phyloP scores from a whole-genome alignment of 1,284 basidiomycete species.

The Spongispora temasekensis region DNA sequence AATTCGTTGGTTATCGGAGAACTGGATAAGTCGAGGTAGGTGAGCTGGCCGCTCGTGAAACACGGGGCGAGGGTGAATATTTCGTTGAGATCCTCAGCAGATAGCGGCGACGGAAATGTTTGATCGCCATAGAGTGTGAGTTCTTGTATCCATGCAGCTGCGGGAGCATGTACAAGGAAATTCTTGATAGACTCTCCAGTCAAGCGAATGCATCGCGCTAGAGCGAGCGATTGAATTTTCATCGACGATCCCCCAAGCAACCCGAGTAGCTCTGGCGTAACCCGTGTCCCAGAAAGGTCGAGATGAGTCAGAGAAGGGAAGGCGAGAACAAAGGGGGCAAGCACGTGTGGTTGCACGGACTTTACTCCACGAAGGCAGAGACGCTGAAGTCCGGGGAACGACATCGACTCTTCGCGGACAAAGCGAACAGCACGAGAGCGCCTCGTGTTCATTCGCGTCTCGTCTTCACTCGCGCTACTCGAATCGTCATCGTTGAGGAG shows the following conservation, averaged over 20 bases:
- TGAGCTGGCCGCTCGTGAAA: slow-evolving; percentile 74
- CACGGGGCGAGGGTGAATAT: slow-evolving; percentile 81
- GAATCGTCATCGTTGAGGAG: slow-evolving; percentile 47
- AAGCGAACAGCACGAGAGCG: slow-evolving; percentile 36
- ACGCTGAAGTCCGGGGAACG: slow-evolving; percentile 79
- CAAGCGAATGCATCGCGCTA: slow-evolving; percentile 87
- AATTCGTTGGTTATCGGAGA: slow-evolving; percentile 69
- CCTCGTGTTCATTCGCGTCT: slow-evolving; percentile 29
- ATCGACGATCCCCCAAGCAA: slow-evolving; percentile 68
- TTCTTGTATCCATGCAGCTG: slow-evolving; percentile 69
- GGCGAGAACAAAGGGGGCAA: slow-evolving; percentile 81
- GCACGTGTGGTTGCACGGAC: slow-evolving; percentile 69
- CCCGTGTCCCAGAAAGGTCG: slow-evolving; percentile 85
- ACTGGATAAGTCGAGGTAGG: slow-evolving; percentile 91
- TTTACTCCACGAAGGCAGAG: slow-evolving; percentile 86
- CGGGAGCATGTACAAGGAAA: slow-evolving; percentile 73
- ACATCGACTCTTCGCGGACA: slow-evolving; percentile 50
- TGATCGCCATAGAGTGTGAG: slow-evolving; percentile 89
- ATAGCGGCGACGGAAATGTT: slow-evolving; percentile 83
- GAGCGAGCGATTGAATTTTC: slow-evolving; percentile 76
- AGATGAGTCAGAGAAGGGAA: slow-evolving; percentile 90
- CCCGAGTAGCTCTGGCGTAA: slow-evolving; percentile 74
- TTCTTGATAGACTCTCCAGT: slow-evolving; percentile 78
- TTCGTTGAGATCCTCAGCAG: slow-evolving; percentile 64
- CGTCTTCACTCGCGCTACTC: slow-evolving; percentile 49